Conservation (phyloP, 805 yeast species). For the Teunomyces gatunensis region DNA sequence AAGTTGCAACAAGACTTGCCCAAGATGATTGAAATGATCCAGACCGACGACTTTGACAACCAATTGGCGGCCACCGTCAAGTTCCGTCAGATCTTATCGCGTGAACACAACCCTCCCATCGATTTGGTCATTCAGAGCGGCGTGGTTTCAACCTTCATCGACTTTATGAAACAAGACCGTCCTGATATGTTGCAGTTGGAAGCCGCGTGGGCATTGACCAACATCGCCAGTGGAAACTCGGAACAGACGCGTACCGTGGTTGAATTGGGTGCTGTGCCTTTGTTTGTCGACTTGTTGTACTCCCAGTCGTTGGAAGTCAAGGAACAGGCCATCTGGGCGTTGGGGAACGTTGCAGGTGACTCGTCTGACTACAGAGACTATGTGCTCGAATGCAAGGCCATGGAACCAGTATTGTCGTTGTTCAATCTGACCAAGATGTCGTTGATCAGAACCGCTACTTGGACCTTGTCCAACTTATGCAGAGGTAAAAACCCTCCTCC, state of each 20-base stretch:
- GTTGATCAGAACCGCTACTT: slow-evolving; percentile 93
- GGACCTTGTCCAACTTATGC: slow-evolving; percentile 96
- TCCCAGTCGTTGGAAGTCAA: slow-evolving; percentile 87
- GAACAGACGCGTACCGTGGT: slow-evolving; percentile 89
- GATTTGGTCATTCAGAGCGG: slow-evolving; percentile 90
- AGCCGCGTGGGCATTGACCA: slow-evolving; percentile 99
- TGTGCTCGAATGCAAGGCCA: slow-evolving; percentile 80
- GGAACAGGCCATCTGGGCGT: slow-evolving; percentile 99
- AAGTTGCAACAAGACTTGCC: slow-evolving; percentile 66
- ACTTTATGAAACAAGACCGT: slow-evolving; percentile 69
- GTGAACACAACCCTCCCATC: slow-evolving; percentile 95
- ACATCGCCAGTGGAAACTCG: slow-evolving; percentile 92
- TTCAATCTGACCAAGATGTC: slow-evolving; percentile 82
- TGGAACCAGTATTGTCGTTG: slow-evolving; percentile 79
- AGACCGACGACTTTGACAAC: slow-evolving; percentile 68
- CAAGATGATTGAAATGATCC: slow-evolving; percentile 76
- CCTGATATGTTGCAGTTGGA: slow-evolving; percentile 90
- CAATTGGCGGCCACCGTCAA: slow-evolving; percentile 88
- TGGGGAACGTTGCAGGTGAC: slow-evolving; percentile 99
- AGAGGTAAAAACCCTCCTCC: slow-evolving; percentile 97
- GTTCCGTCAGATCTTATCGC: slow-evolving; percentile 88
- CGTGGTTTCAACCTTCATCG: slow-evolving; percentile 87
- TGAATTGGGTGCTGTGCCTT: slow-evolving; percentile 90
- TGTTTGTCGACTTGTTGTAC: slow-evolving; percentile 76
- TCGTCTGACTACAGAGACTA: slow-evolving; percentile 86